These are phyloP conservation scores for Wallacemonas sp. DNA, from an alignment of 208 protist species.

Conservation along the genomic window DNA sequence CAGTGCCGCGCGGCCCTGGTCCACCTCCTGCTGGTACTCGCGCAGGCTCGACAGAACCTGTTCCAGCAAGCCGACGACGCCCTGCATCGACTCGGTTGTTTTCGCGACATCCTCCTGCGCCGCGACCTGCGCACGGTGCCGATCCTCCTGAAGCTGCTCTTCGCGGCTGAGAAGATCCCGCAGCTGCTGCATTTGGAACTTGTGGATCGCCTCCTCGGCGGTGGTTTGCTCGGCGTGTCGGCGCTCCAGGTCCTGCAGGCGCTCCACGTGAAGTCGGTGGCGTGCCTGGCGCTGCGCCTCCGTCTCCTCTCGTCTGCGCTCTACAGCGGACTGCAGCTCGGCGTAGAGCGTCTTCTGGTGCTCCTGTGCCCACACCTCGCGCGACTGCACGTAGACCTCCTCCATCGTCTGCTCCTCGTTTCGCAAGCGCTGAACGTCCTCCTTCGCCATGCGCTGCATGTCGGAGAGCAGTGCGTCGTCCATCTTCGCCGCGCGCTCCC, in stretches of 20 bases:
- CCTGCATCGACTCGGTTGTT: slow-evolving; percentile 38
- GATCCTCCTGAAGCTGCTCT: slow-evolving; percentile 56
- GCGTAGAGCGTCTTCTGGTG: slow-evolving; percentile 62
- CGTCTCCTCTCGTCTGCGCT: slow-evolving; percentile 53
- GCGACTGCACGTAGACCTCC: slow-evolving; percentile 68
- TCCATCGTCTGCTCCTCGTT: slow-evolving; percentile 75
- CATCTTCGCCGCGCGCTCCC: slow-evolving; percentile 71
- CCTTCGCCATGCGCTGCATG: slow-evolving; percentile 57
- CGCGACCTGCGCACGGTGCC: slow-evolving; percentile 33
- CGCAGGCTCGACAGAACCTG: slow-evolving; percentile 41
- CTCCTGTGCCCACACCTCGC: slow-evolving; percentile 68
- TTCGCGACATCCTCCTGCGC: slow-evolving; percentile 46
- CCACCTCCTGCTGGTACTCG: slow-evolving; percentile 49
- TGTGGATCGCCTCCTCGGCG: slow-evolving; percentile 60
- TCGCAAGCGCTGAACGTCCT: slow-evolving; percentile 69
- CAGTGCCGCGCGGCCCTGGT: slow-evolving; percentile 36
- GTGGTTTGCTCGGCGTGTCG: slow-evolving; percentile 57
- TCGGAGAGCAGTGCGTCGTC: slow-evolving; percentile 77
- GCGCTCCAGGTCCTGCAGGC: slow-evolving; percentile 54
- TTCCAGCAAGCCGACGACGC: slow-evolving; percentile 35
- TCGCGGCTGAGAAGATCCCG: slow-evolving; percentile 49
- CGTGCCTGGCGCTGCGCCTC: slow-evolving; percentile 57
- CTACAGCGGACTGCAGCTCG: slow-evolving; percentile 54
- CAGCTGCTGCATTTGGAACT: slow-evolving; percentile 59
- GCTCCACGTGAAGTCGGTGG: slow-evolving; percentile 63